Percentiles rank a stretch among this genome's conserved stretches.
Conservation (phyloP, 306 rosid genomes). For the Vachellia pachyceras region DNA sequence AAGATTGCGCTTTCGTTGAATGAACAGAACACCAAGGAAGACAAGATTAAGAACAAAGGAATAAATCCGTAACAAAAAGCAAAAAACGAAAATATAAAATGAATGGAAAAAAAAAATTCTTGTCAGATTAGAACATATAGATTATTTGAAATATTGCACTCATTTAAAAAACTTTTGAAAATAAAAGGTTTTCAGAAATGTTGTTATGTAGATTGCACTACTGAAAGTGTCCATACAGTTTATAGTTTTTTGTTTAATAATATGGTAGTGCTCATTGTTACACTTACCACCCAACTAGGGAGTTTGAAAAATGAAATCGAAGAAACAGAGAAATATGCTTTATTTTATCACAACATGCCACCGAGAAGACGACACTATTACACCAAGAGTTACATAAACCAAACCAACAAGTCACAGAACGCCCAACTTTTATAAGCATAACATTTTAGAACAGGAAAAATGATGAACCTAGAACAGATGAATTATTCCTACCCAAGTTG, state of each 20-base stretch:
- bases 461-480: constrained; percentile 75
- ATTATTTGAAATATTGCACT: background rate
- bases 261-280: background rate
- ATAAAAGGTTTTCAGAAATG: background rate
- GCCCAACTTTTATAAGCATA: background rate
- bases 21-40: background rate
- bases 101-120: background rate
- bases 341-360: background rate
- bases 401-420: background rate
- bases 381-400: constrained; percentile 12
- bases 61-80: background rate
- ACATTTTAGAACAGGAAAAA: constrained; percentile 54
- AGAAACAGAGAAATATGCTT: background rate
- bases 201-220: background rate
- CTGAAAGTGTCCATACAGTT: background rate
- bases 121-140: background rate
- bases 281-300: no score
- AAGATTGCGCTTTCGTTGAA: background rate
- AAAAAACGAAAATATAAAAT: no score
- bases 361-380: constrained; percentile 19
- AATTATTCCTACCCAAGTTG: constrained; percentile 72
- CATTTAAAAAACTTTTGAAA: background rate
- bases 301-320: background rate
- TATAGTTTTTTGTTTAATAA: background rate
- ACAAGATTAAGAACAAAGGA: background rate